Evolutionary conservation across 331 rosid species (phyloP), one percentile per base, ranked within the genome.

Genomic region (Spiraea crenata): DNA sequence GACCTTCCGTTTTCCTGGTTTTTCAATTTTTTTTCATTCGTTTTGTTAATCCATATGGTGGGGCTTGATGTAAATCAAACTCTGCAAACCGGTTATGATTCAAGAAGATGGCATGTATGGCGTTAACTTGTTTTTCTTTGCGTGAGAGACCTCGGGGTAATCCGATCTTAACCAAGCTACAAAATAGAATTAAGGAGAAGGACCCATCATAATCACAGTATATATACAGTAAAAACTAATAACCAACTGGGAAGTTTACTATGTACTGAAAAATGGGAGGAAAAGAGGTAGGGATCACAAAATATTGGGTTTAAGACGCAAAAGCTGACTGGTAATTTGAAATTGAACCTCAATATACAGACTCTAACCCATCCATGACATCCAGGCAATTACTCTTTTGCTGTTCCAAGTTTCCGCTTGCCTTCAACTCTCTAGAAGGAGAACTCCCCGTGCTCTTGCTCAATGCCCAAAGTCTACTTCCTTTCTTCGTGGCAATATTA

Each of bases 401-500:
- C 38, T 37, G 81, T 58, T 44, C 61, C 13, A 73, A 55, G 47
- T 46, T 65, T 55, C 50, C 58, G 67, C 76, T 74, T 9, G 76
- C 56, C 58, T 76, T 71, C 16, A 46, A 48, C 17, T 80, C 86
- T 65, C 64, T 83, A 15, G 47, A 55, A 6, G 92, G 97, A 14
- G 95, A 88, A 70, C 86, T 83, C 42, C 92, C 91, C 0, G 85
- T 84, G 76, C 97, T 90, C 71, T 47, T 85, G 82, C 89, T 66
- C 70, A 31, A 19, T 13, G 48, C 69, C 74, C 66, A 82, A 40
- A 41, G 65, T 46, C 70, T 67, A 15, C 58, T 77, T 60, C 76
- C 81, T 60, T 63, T 73, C 40, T 70, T 82, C 57, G 75, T 80
- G 40, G 72, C 76, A 47, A 67, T 67, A 31, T 76, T 73, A 56